Evolutionary conservation across 768 basidiomycete genomes (phyloP), one percentile per base, ranked within the genome.

Genomic region (Amanita exitialis): DNA sequence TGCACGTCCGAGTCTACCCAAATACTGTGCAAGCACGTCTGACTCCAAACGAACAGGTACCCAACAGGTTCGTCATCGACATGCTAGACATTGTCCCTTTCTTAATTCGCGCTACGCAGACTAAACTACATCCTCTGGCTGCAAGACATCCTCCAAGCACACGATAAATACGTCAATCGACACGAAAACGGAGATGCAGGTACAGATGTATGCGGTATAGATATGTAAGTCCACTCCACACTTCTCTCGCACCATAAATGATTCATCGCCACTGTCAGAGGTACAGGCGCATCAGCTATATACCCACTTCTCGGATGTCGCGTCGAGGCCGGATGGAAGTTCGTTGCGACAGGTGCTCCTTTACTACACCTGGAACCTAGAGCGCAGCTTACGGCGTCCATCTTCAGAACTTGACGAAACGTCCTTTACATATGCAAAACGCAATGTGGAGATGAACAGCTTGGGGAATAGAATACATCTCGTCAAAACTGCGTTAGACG

Each of bases 261-360:
- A 30, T 12, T 13, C 20, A 35, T 25, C 20, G 21, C 13, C 15
- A n/a, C 23, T 36, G 55, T 23, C 55, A 90, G 91, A 35, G 95
- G 95, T 18, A 95, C 93, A 6, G 95, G 95, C 0, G 83, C 92
- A 6, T 89, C 89, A 0, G 86, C 81, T 0, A 90, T 98, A 50
- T 98, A 96, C 57, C 85, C 94, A 0, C 70, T 97, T 1, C 70
- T 98, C 0, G 78, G 73, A 0, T 84, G 83, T 56, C 69, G 69
- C 1, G 57, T 79, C n/a, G 66, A 79, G 39, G 61, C 69, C 4
- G 61, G 54, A 3, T 89, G 86, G 81, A 59, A 58, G 1, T 79
- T 94, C 50, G 54, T 78, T 18, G 90, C 77, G 0, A 90, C 89
- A 41, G 90, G 90, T 86, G 41, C 21, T n/a, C 23, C 23, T 12